Base-by-base conservation (phyloP, 192 early-diverging fungal species). In the Tieghemiomyces parasiticus region DNA sequence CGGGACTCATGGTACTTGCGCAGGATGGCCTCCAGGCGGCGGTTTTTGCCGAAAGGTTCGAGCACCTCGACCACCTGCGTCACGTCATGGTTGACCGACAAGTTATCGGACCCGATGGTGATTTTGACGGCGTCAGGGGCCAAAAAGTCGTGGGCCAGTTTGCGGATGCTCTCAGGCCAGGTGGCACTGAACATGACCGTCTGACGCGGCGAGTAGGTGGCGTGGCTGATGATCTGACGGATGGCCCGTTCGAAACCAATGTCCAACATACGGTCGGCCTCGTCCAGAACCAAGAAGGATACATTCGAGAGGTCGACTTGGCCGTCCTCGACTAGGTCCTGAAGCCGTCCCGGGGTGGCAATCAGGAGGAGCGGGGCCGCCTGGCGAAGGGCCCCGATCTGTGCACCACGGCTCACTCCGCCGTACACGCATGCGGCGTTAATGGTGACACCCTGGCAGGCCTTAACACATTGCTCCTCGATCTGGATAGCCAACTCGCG, bases 241-340 rank as follows among this genome's bases (percentile, higher is more conserved):
- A 98, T 91, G 48, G 85, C 89, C 55, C 87, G 81, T 63, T 96
- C 89, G 72, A 95, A 95, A 35, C 91, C 93, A 60, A 83, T 80
- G 62, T 99, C 93, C 60, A 98, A 73, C 95, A 95, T 98, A 60
- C 93, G 85, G 76, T 98, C 95, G 42, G 92, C 93, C 74, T 97
- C 94, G 65, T 99, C 94, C 47, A 97, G 74, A 9, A 99, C 93
- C 65, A 97, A 70, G 65, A 85, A 99, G 1, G 80, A 78, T 14
- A 96, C 87, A 45, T 83, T 66, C 29, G 81, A 80, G 31, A 97
- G 71, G 64, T 92, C 85, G 50, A 86, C 79, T 29, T 72, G 74
- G 66, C 83, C 76, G 71, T 88, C 83, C 73, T 91, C 87, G 28
- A 93, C 67, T 51, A 99, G 67, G 78, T 99, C 96, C 35, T 97